Conservation (phyloP, 176 grass and related monocot species). For the Panicum miliaceum region DNA sequence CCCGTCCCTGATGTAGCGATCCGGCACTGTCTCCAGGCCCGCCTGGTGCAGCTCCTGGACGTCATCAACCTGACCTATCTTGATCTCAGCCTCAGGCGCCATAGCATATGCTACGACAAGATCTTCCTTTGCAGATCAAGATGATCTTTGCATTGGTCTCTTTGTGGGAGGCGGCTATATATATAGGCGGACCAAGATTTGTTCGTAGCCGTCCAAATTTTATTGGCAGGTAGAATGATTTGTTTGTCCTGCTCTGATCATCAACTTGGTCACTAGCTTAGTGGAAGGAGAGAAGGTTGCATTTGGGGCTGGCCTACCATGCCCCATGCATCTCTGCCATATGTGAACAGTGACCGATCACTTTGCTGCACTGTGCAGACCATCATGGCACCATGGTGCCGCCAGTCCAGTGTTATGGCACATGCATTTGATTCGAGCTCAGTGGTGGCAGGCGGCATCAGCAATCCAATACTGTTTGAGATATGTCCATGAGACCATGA, state of each 20-base stretch:
- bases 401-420: conserved; percentile 1
- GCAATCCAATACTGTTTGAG: not conserved
- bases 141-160: not conserved
- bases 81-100: conserved; percentile 37
- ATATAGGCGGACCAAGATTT: not conserved
- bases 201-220: conserved; percentile 20
- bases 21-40: conserved; percentile 47
- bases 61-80: conserved; percentile 59
- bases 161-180: not conserved
- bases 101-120: not conserved
- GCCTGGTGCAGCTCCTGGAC: conserved; percentile 72
- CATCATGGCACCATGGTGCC: not conserved
- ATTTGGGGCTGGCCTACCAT: conserved; percentile 16
- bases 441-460: not conserved
- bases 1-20: conserved; percentile 63
- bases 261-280: conserved; percentile 29
- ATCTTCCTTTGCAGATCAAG: not conserved
- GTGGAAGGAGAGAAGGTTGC: conserved; percentile 5
- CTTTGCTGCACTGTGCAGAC: not conserved
- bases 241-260: not conserved
- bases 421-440: conserved; percentile 11
- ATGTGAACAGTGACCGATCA: not conserved
- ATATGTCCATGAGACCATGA: conserved; percentile 1
- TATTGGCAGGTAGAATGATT: conserved; percentile 9
- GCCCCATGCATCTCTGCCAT: not conserved